Evolutionary conservation across 106 monocot genomes (phyloP), one percentile per base, ranked within the genome.

Genomic region (Dioscorea dumetorum): DNA sequence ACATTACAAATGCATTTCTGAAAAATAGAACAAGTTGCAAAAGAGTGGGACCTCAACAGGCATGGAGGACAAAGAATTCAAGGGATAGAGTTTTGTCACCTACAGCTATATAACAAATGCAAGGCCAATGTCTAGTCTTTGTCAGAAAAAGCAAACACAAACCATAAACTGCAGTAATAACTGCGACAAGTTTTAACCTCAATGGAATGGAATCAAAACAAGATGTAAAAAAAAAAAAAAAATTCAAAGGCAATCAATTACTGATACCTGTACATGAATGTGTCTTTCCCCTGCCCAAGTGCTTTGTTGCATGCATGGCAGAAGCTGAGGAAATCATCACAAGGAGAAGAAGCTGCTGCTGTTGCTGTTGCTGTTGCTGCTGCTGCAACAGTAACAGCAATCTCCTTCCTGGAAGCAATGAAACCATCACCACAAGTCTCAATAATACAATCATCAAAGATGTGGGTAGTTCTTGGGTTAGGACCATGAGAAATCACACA

Each of bases 401-500:
- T n/a, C 50, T 66, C 64, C 35, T 12, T 34, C 33, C 31, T 18
- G 34, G 33, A 63, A 23, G 24, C n/a, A 41, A 8, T 31, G 19
- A 11, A 20, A 16, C 64, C 64, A 64, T n/a, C 32, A 8, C 22
- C 12, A 61, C 48, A 58, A 59, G 78, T 73, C 78, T 86, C 86
- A 10, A 91, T 58, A 8, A 83, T 57, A 66, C 67, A 81, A 33
- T 83, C 71, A 18, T 91, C 79, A 53, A 91, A 91, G 34, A 91
- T 88, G 58, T 88, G 87, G 8, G 78, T 88, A 15, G 66, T 84
- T 61, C 60, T 88, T 53, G 80, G 78, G 61, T 81, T 78, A 16
- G 87, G 87, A 4, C 87, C 83, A 14, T 81, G 83, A 1, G 69
- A 48, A 62, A 91, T 91, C 58, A 86, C 83, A 48, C 90, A 87